phyloP scores from a whole-genome alignment of 192 early-diverging fungal species.

The Coemansia sp. region DNA sequence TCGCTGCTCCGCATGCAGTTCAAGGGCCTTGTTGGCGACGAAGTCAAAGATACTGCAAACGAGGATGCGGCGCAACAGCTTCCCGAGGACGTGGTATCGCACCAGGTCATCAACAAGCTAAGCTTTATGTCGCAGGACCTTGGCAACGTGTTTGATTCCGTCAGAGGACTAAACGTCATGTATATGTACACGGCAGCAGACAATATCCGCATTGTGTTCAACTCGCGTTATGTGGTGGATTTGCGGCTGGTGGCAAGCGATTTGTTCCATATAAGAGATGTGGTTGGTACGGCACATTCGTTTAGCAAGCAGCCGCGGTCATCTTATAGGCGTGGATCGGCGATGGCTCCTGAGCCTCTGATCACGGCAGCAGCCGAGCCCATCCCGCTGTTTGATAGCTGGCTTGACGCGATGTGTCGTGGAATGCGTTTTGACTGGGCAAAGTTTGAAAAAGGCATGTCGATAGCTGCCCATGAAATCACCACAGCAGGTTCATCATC shows the following conservation, averaged over 20 bases:
- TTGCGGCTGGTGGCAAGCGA: slow-evolving; percentile 43
- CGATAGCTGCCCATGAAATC: slow-evolving; percentile 5
- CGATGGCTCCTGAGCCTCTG: slow-evolving; percentile 30
- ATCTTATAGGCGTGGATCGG: neutral
- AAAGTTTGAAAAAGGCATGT: slow-evolving; percentile 25
- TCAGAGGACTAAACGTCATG: slow-evolving; percentile 39
- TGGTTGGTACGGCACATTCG: slow-evolving; percentile 20
- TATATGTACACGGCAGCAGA: slow-evolving; percentile 53
- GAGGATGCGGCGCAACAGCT: neutral
- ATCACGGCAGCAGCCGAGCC: slow-evolving; percentile 44
- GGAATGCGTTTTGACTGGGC: slow-evolving; percentile 42
- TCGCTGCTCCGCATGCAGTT: slow-evolving; percentile 25
- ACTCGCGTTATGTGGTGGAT: slow-evolving; percentile 46
- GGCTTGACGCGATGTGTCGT: slow-evolving; percentile 44
- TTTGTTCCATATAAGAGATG: slow-evolving; percentile 39
- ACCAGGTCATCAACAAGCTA: slow-evolving; percentile 33
- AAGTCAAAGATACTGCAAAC: neutral
- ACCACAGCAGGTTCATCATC: neutral
- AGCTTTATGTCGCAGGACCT: slow-evolving; percentile 12
- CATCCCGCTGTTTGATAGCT: slow-evolving; percentile 46
- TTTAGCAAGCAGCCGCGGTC: slow-evolving; percentile 6
- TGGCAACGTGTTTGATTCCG: slow-evolving; percentile 26
- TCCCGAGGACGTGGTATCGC: slow-evolving; percentile 16
- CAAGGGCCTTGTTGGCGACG: slow-evolving; percentile 15
- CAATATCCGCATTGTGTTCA: slow-evolving; percentile 51